phyloP scores from a whole-genome alignment of 2,329 filamentous ascomycete species.

The Scopulariopsis brevicaulis region DNA sequence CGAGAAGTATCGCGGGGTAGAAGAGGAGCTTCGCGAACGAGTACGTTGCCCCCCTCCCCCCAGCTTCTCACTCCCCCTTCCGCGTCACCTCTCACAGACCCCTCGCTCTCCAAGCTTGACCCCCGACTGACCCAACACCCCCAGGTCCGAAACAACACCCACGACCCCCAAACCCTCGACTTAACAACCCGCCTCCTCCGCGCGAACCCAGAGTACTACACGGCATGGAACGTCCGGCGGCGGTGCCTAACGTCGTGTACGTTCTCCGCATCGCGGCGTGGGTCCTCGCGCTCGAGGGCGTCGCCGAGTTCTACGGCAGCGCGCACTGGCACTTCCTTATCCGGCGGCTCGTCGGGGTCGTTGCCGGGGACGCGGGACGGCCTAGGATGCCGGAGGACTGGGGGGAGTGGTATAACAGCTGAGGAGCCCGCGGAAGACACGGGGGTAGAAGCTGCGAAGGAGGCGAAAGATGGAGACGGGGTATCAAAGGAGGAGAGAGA shows the following conservation, averaged over 20 bases:
- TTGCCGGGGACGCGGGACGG: slow-evolving; percentile 37
- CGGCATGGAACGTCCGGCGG: slow-evolving; percentile 82
- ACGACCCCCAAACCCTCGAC: slow-evolving; percentile 45
- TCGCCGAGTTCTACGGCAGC: slow-evolving; percentile 40
- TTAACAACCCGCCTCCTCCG: slow-evolving; percentile 62
- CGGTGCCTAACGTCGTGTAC: slow-evolving; percentile 50
- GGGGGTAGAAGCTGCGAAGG: slow-evolving; percentile 9
- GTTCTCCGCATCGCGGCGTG: slow-evolving; percentile 41
- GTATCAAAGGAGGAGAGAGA: slow-evolving; percentile 7
- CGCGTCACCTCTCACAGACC: neutral
- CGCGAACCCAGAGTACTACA: slow-evolving; percentile 82
- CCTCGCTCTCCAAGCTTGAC: slow-evolving; percentile 4
- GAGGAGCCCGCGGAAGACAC: slow-evolving; percentile 21
- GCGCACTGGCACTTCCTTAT: slow-evolving; percentile 50
- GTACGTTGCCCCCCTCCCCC: slow-evolving; percentile 26
- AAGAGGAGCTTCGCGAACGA: slow-evolving; percentile 54
- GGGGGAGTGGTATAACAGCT: slow-evolving; percentile 44
- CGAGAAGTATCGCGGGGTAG: slow-evolving; percentile 60
- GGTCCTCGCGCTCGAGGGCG: slow-evolving; percentile 40
- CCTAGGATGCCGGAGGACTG: slow-evolving; percentile 33
- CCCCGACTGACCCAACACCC: neutral
- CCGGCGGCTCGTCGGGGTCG: slow-evolving; percentile 44
- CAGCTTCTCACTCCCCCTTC: neutral
- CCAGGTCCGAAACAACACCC: slow-evolving; percentile 11
- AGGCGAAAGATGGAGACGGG: slow-evolving; percentile 4